phyloP scores from a whole-genome alignment of 352 stramenopile genomes.

The Phytophthora capsici region DNA sequence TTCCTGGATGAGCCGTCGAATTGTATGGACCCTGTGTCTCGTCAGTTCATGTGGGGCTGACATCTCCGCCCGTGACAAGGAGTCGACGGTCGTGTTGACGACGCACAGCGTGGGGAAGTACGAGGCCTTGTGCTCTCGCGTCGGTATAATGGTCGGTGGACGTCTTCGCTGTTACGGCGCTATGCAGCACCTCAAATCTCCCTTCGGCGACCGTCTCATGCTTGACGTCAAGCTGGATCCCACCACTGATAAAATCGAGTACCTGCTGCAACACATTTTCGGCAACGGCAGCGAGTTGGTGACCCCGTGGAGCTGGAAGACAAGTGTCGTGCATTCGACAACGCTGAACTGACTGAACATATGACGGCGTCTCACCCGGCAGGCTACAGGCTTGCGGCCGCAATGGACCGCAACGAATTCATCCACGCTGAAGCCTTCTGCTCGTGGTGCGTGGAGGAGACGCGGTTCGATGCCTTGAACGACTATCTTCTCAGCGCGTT shows the following conservation, averaged over 20 bases:
- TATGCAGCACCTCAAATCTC: slow-evolving; percentile 93
- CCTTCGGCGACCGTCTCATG: slow-evolving; percentile 93
- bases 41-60: slow-evolving; percentile 43
- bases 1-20: slow-evolving; percentile 91
- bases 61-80: slow-evolving; percentile 59
- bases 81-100: slow-evolving; percentile 83
- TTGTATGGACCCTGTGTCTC: slow-evolving; percentile 92
- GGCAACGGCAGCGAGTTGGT: slow-evolving; percentile 30
- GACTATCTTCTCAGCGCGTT: slow-evolving; percentile 38
- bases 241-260: slow-evolving; percentile 31
- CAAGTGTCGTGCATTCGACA: slow-evolving; percentile 51
- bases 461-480: slow-evolving; percentile 42
- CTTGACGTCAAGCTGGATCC: slow-evolving; percentile 68
- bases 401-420: slow-evolving; percentile 48
- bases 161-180: slow-evolving; percentile 72
- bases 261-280: slow-evolving; percentile 24
- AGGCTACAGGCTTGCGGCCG: slow-evolving; percentile 59
- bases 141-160: slow-evolving; percentile 91
- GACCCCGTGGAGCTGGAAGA: slow-evolving; percentile 27
- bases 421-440: slow-evolving; percentile 47
- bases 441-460: slow-evolving; percentile 68
- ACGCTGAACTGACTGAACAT: slow-evolving; percentile 36
- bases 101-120: slow-evolving; percentile 86
- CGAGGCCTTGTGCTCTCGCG: slow-evolving; percentile 74
- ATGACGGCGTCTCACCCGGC: slow-evolving; percentile 55